phyloP scores from a whole-genome alignment of 805 yeast species.

The Kodamaea sagamina region DNA sequence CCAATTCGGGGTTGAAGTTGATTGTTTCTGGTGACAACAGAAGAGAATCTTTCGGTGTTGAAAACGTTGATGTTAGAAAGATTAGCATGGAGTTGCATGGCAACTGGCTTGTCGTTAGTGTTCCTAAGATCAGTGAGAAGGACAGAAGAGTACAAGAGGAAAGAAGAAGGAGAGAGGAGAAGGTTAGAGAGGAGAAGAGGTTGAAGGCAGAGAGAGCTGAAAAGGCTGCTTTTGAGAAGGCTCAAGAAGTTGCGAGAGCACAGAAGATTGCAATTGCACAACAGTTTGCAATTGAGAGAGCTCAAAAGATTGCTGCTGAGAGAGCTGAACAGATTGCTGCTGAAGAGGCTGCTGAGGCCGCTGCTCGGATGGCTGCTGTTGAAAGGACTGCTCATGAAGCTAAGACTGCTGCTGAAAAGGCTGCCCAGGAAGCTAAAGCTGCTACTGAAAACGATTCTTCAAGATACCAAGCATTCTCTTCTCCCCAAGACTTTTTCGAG shows the following conservation, averaged over 20 bases:
- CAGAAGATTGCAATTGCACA: background rate
- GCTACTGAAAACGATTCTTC: background rate
- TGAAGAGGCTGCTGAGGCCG: background rate
- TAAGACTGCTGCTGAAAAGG: constrained; percentile 2
- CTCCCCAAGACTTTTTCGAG: constrained; percentile 6
- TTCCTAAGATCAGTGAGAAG: constrained; percentile 3
- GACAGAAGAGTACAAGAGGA: constrained; percentile 5
- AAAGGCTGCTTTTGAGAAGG: no score
- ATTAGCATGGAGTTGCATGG: constrained; percentile 8
- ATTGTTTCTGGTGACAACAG: constrained; percentile 6
- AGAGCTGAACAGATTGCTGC: background rate
- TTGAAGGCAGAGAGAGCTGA: constrained; percentile 1
- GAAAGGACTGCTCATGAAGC: background rate
- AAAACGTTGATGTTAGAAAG: constrained; percentile 2
- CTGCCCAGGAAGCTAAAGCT: background rate
- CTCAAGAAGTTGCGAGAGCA: background rate
- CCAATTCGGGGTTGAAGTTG: constrained; percentile 5
- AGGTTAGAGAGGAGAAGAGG: constrained; percentile 1
- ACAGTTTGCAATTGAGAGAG: background rate
- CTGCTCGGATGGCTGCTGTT: constrained; percentile 1
- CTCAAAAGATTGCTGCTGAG: constrained; percentile 1
- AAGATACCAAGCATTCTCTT: background rate
- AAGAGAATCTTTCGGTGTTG: constrained; percentile 1
- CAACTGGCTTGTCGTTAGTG: constrained; percentile 3
- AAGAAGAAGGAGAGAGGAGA: background rate